phyloP scores from a whole-genome alignment of 345 rosid genomes.

The Aquilaria malaccensis region DNA sequence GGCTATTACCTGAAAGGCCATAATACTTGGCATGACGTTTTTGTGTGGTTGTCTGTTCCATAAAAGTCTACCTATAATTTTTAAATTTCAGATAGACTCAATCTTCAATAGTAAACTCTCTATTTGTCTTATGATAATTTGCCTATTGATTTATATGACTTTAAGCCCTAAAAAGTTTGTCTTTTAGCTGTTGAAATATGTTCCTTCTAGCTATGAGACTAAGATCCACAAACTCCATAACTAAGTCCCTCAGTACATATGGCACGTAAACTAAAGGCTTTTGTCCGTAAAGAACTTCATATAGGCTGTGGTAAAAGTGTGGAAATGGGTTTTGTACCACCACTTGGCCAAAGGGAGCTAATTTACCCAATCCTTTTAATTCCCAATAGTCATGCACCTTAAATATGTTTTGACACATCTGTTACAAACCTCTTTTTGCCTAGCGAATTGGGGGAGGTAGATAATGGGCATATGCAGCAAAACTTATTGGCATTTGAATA shows the following conservation, averaged over 20 bases:
- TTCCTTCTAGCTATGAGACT: neutral
- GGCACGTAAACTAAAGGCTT: neutral
- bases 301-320: neutral
- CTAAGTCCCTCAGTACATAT: neutral
- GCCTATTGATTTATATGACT: neutral
- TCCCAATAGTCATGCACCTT: neutral
- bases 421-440: neutral
- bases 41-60: neutral
- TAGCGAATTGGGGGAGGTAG: neutral
- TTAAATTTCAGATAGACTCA: neutral
- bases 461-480: neutral
- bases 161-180: neutral
- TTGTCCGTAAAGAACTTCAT: neutral
- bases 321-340: neutral
- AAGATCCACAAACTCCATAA: neutral
- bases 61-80: neutral
- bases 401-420: neutral
- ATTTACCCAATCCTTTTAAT: neutral
- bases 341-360: neutral
- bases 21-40: neutral
- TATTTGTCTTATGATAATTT: neutral
- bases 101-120: neutral
- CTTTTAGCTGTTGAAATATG: neutral
- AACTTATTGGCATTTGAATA: neutral
- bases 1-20: neutral